Evolutionary conservation across 2,329 filamentous ascomycete species (phyloP).

Genomic region (Xylariaceae sp.): DNA sequence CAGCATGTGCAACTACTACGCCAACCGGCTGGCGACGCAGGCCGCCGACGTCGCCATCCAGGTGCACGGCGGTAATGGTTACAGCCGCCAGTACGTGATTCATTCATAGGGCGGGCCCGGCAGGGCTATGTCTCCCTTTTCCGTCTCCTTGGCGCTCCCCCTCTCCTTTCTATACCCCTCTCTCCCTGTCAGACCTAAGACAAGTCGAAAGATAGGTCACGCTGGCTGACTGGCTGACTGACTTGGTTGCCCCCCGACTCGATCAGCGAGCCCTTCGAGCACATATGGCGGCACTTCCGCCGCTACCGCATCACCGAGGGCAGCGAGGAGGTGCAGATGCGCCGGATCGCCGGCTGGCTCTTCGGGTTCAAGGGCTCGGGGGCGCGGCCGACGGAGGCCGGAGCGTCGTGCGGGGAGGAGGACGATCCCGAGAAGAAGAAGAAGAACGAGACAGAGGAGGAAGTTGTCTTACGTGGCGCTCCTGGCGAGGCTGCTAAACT

Average conservation of each 20-base stretch:
- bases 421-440: neutral
- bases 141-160: too few relatives aligned
- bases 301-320: slow-evolving; percentile 58
- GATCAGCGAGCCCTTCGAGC: slow-evolving; percentile 55
- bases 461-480: too few relatives aligned
- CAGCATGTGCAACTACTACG: slow-evolving; percentile 60
- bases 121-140: too few relatives aligned
- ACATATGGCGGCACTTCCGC: slow-evolving; percentile 58
- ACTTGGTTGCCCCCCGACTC: too few relatives aligned
- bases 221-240: neutral
- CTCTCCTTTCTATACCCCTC: too few relatives aligned
- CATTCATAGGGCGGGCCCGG: too few relatives aligned
- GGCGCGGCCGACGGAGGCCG: slow-evolving; percentile 1
- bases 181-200: too few relatives aligned
- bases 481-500: too few relatives aligned
- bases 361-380: slow-evolving; percentile 17
- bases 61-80: slow-evolving; percentile 52
- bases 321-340: slow-evolving; percentile 59
- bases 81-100: slow-evolving; percentile 42
- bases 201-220: too few relatives aligned
- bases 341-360: slow-evolving; percentile 53
- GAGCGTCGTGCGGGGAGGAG: too few relatives aligned
- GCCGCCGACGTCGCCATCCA: slow-evolving; percentile 57
- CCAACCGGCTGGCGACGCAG: slow-evolving; percentile 51
- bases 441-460: neutral